Evolutionary conservation across 441 rosid species (phyloP), one percentile per base, ranked within the genome.

Genomic region (Populus hybrid): DNA sequence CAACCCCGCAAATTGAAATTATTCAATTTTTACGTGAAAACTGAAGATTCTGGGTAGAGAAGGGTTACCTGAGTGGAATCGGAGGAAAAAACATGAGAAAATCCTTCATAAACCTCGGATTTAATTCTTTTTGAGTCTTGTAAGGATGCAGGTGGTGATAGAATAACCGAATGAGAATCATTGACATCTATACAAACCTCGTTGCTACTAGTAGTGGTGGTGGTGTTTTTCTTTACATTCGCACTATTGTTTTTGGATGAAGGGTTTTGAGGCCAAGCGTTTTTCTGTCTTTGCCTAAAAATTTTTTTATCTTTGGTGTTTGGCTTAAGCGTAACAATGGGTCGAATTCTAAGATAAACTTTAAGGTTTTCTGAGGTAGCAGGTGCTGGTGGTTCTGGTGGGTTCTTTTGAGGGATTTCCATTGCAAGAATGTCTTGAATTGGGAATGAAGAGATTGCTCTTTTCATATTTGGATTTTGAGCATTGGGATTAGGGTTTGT

Each of bases 291-390:
- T 40, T 71, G 63, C 84, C 65, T 80, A 3, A 69, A 7, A 36
- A 14, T 20, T 32, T 75, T 75, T 6, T 81, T 57, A 20, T 78
- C 83, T 14, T 70, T 77, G 21, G 79, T 35, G 21, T n/a, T n/a
- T 24, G 32, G 8, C 69, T 77, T 85, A 63, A 77, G 70, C 20
- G 74, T 78, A 63, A 34, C 53, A 7, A 79, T 76, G 2, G 98
- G 98, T n/a, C 90, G 84, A 53, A 95, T 79, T 75, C 99, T 84
- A n/a, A 95, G 87, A 80, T 75, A 95, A 2, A 95, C 95, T 70
- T 85, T 95, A 6, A 95, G 86, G 69, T 80, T 91, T 83, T 93
- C 89, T 0, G 85, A 5, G 7, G 32, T 53, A 2, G 84, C 66
- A 7, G 67, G 65, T 5, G 7, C 7, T 40, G 5, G 5, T 12